Base-by-base conservation (phyloP, 2,329 filamentous ascomycete genomes). In the Hypoxylon sp. region DNA sequence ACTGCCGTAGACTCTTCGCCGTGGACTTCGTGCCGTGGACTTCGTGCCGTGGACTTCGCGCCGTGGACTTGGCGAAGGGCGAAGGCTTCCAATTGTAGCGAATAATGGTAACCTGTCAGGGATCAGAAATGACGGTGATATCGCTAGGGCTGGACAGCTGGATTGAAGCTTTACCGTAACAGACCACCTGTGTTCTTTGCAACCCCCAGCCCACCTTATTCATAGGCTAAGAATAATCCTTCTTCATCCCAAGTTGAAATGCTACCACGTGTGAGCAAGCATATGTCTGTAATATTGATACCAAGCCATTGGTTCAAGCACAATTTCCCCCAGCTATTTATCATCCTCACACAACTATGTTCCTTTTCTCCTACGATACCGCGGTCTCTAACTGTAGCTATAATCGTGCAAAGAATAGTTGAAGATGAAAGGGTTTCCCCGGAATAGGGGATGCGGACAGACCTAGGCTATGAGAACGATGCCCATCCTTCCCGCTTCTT, bases 191-290 rank as follows among this genome's bases (percentile, higher is more conserved):
- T 37, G 32, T 17, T 41, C 37, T 17, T 7, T 41, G 32, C 20
- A 44, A 37, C 37, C 34, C 11, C 24, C 24, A 39, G 15, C 22
- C 26, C 39, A 34, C 26, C 20, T 6, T 34, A 10, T 20, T 20
- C 6, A 41, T 41, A 41, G 37, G 37, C 37, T 20, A 13, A 20
- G 34, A 51, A 22, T 47, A 20, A 32, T 19, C 55, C 24, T 44
- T 47, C 24, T 62, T 62, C 54, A 49, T 48, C 54, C 39, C 37
- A 52, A 44, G 19, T 22, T 17, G 28, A 56, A 56, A 52, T 53
- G 26, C 11, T 46, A 62, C 59, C 62, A 65, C 58, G 62, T 62
- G 59, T 49, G 41, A 59, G 34, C 59, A 59, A 30, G 55, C 54
- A 62, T 62, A 26, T 34, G 53, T 63, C 58, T 47, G 52, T 39